Conservation (phyloP, 768 basidiomycete species). For the Tylopilus sp. region DNA sequence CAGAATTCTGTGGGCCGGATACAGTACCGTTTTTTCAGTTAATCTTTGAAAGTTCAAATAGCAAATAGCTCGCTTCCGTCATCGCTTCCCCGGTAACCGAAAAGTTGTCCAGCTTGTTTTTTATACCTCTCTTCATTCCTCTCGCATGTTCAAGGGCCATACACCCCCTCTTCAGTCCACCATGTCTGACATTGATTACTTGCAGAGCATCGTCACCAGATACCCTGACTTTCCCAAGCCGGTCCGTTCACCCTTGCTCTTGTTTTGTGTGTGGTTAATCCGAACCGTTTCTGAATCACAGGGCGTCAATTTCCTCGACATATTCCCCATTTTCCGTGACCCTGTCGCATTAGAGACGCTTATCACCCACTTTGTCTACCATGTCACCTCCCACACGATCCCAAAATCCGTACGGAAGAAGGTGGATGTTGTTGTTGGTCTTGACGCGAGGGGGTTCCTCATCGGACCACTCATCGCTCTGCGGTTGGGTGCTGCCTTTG, state of each 20-base stretch:
- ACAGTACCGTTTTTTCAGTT: background rate
- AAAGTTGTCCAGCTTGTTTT: background rate
- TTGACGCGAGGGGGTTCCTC: constrained; percentile 96
- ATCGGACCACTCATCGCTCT: constrained; percentile 90
- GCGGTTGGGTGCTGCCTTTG: constrained; percentile 89
- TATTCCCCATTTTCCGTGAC: constrained; percentile 88
- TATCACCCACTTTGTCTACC: constrained; percentile 85
- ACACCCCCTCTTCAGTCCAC: background rate
- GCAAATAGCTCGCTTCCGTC: constrained; percentile 4
- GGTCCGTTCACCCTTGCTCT: constrained; percentile 41
- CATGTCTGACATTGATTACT: constrained; percentile 76
- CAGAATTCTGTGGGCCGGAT: background rate
- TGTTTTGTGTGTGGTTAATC: background rate
- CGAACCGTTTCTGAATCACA: constrained; percentile 30
- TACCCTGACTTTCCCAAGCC: constrained; percentile 89
- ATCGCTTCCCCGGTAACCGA: constrained; percentile 7
- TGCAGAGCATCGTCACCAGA: constrained; percentile 56
- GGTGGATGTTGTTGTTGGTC: constrained; percentile 89
- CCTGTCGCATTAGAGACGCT: constrained; percentile 88
- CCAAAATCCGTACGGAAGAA: constrained; percentile 55
- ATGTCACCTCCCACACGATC: constrained; percentile 76
- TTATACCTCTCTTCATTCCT: background rate
- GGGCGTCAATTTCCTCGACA: constrained; percentile 92
- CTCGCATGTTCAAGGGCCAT: constrained; percentile 1
- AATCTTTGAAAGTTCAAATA: constrained; percentile 4